Conservation (phyloP, 495 filamentous ascomycete genomes). For the Tuber melanosporum region DNA sequence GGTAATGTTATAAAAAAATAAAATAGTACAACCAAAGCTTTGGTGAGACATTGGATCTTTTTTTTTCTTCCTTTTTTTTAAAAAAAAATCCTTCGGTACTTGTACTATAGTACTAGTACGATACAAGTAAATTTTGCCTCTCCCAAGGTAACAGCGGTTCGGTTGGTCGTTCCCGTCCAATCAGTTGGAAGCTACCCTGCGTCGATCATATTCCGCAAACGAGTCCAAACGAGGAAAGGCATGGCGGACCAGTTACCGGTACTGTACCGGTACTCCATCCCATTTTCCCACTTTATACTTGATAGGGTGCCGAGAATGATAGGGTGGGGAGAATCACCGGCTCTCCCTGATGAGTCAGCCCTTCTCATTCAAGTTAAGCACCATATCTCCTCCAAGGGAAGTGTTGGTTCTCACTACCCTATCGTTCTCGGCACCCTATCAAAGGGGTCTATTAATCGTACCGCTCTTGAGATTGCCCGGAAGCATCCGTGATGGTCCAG, state of each 20-base stretch:
- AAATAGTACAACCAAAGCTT: neutral
- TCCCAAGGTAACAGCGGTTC: neutral
- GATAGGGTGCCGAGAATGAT: too few relatives aligned
- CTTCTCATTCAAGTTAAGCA: too few relatives aligned
- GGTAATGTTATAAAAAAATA: neutral
- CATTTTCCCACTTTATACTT: too few relatives aligned
- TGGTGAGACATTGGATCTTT: neutral
- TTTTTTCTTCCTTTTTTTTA: neutral
- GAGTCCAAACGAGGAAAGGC: neutral
- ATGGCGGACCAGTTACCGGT: neutral
- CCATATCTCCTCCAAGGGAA: too few relatives aligned
- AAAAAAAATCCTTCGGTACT: too few relatives aligned
- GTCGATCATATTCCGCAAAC: constrained; percentile 1
- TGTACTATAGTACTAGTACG: too few relatives aligned
- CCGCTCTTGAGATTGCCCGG: neutral
- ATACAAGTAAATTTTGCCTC: too few relatives aligned
- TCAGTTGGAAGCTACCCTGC: neutral
- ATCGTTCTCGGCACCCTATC: too few relatives aligned
- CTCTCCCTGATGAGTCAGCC: too few relatives aligned
- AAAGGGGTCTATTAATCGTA: too few relatives aligned
- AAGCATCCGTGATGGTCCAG: neutral
- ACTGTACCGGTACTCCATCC: neutral
- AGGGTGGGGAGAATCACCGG: too few relatives aligned
- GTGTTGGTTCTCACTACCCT: too few relatives aligned
- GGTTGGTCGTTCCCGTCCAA: neutral